Percentiles rank a stretch among this genome's conserved stretches.
phyloP scores from a whole-genome alignment of 805 yeast species.

The Lipomyces mesembrius region DNA sequence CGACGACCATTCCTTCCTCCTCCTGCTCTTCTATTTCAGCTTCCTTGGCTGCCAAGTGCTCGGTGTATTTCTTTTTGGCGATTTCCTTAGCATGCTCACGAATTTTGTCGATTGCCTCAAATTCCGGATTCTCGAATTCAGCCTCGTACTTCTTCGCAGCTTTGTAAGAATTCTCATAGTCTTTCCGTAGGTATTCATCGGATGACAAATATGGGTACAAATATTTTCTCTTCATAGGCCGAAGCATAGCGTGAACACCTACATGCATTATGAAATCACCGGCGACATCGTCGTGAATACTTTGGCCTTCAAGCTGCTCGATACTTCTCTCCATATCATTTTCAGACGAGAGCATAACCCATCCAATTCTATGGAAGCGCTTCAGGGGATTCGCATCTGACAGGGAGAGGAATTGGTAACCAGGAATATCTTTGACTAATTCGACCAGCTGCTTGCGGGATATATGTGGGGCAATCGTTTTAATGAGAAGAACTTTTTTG shows the following conservation, averaged over 20 bases:
- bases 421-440: constrained; percentile 27
- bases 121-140: constrained; percentile 25
- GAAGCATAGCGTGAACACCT: constrained; percentile 25
- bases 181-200: constrained; percentile 16
- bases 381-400: constrained; percentile 35
- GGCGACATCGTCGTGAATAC: constrained; percentile 18
- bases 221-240: constrained; percentile 25
- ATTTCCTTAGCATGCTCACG: constrained; percentile 23
- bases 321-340: constrained; percentile 22
- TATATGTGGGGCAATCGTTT: constrained; percentile 32
- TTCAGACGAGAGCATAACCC: constrained; percentile 29
- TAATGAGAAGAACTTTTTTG: constrained; percentile 30
- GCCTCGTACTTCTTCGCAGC: constrained; percentile 27
- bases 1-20: constrained; percentile 33
- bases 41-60: constrained; percentile 3
- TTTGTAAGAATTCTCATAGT: constrained; percentile 16
- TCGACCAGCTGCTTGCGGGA: constrained; percentile 22
- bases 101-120: constrained; percentile 21
- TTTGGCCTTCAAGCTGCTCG: constrained; percentile 30
- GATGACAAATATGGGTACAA: constrained; percentile 21
- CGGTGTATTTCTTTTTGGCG: constrained; percentile 14
- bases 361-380: constrained; percentile 29
- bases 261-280: constrained; percentile 30
- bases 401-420: constrained; percentile 30
- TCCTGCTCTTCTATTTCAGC: constrained; percentile 17